These are phyloP conservation scores for Trypanosoma cruzi DNA, from an alignment of 208 protist genomes.

Conservation along the genomic window DNA sequence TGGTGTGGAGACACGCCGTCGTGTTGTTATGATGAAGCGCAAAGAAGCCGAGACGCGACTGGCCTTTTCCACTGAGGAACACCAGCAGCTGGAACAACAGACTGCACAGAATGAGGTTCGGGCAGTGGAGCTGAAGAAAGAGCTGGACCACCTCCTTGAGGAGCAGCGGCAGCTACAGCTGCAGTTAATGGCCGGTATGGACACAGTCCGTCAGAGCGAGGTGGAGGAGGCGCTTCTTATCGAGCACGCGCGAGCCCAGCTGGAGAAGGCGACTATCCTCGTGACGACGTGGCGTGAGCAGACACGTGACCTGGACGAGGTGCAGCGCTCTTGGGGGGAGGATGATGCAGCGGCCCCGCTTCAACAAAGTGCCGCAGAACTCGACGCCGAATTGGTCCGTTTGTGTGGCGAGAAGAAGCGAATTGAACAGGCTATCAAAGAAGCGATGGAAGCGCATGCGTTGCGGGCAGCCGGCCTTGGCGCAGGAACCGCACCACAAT, in stretches of 20 bases:
- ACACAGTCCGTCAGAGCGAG: conserved; percentile 62
- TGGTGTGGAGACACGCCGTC: conserved; percentile 72
- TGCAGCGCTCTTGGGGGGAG: conserved; percentile 34
- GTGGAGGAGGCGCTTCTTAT: conserved; percentile 68
- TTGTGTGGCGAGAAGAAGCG: conserved; percentile 29
- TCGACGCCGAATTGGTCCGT: conserved; percentile 19
- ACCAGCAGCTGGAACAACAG: conserved; percentile 45
- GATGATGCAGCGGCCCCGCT: conserved; percentile 35
- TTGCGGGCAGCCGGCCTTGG: conserved; percentile 15
- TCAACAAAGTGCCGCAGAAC: conserved; percentile 27
- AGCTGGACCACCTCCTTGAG: conserved; percentile 52
- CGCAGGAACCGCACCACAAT: neutral
- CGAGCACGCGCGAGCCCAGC: conserved; percentile 30
- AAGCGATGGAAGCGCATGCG: conserved; percentile 17
- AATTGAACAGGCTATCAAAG: conserved; percentile 12
- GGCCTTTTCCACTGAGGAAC: conserved; percentile 47
- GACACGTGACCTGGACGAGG: conserved; percentile 37
- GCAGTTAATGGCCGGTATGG: conserved; percentile 47
- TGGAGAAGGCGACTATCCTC: conserved; percentile 33
- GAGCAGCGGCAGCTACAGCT: conserved; percentile 72
- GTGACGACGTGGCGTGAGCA: conserved; percentile 34
- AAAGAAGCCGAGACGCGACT: conserved; percentile 75
- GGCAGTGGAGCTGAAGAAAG: conserved; percentile 45
- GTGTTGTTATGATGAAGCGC: conserved; percentile 64
- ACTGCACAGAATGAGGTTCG: conserved; percentile 34